A percentile compares a stretch with the other conserved stretches of the same genome.
Evolutionary conservation across 2,329 filamentous ascomycete genomes (phyloP).

Genomic region (Paramyrothecium roridum): DNA sequence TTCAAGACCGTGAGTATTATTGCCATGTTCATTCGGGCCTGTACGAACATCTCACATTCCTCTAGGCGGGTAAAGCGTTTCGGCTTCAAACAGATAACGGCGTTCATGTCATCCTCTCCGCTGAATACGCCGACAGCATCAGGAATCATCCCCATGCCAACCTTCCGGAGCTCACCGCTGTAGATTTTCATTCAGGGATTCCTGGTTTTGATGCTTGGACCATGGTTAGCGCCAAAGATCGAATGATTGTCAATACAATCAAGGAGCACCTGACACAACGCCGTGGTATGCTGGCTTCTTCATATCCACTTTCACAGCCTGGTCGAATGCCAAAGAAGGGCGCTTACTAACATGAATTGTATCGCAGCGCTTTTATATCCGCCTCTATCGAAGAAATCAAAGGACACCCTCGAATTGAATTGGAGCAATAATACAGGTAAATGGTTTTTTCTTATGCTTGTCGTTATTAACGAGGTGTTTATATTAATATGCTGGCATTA

Average conservation of each 20-base stretch:
- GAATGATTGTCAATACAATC: not conserved
- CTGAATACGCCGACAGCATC: not conserved
- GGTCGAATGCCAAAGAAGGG: not conserved
- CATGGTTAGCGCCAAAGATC: not conserved
- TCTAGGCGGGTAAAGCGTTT: not conserved
- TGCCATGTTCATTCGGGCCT: not conserved
- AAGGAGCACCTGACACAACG: not conserved
- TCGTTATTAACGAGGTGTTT: not conserved
- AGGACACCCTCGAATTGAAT: not conserved
- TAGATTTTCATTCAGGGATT: not conserved
- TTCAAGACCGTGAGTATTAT: not conserved
- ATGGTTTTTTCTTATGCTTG: not conserved
- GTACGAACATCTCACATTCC: not conserved
- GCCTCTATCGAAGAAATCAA: not conserved
- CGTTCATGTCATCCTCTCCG: not conserved
- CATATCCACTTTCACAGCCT: not conserved
- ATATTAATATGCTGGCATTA: not conserved
- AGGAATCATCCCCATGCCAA: not conserved
- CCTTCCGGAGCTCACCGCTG: not conserved
- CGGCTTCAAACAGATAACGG: not conserved
- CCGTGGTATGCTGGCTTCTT: not conserved
- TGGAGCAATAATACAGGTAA: not conserved
- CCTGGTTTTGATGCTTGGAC: not conserved
- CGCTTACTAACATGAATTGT: not conserved
- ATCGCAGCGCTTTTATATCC: not conserved